Base-by-base conservation (phyloP, 2,329 filamentous ascomycete species). In the Bisporella sp. region DNA sequence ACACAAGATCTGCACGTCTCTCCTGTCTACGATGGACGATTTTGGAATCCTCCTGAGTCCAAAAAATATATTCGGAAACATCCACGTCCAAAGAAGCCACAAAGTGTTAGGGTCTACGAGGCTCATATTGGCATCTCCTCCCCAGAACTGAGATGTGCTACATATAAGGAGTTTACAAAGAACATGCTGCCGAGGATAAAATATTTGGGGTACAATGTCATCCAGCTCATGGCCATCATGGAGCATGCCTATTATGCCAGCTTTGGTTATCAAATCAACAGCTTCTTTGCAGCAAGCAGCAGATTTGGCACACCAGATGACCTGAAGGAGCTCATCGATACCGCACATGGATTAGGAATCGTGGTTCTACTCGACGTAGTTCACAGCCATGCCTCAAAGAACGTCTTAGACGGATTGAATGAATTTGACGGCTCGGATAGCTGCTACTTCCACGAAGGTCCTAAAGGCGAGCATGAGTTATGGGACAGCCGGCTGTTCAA, bases 241-340 rank as follows among this genome's bases (percentile, higher is more conserved):
- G 93, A 99, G 67, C 93, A 99, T 70, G 93, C 93, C 46, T 99
- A 99, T 76, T 99, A 99, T 68, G 93, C 93, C 62, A 97, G 92
- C 65, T 99, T 99, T 63, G 93, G 93, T 44, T 99, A 99, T 69
- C 93, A 99, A 70, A 82, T 99, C 71, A 99, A 97, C 74, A 96
- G 87, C 70, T 99, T 99, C 76, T 99, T 97, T 63, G 93, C 93
- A 31, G 91, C 92, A 9, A 96, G 91, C 69, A 97, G 92, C 68
- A 84, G 93, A 55, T 99, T 96, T 65, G 93, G 93, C 41, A 80
- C 84, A 1, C 93, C 93, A 0, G 93, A 99, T 64, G 93, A 97
- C 37, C 75, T 99, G 59, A 99, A 96, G 69, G 92, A 97, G 74
- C 79, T 99, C 45, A 88, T 99, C 57, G 93, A 99, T 64, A 95